Percentiles rank a stretch among this genome's conserved stretches.
Conservation (phyloP, 116 monocot species). For the Papilionanthe hybrid region DNA sequence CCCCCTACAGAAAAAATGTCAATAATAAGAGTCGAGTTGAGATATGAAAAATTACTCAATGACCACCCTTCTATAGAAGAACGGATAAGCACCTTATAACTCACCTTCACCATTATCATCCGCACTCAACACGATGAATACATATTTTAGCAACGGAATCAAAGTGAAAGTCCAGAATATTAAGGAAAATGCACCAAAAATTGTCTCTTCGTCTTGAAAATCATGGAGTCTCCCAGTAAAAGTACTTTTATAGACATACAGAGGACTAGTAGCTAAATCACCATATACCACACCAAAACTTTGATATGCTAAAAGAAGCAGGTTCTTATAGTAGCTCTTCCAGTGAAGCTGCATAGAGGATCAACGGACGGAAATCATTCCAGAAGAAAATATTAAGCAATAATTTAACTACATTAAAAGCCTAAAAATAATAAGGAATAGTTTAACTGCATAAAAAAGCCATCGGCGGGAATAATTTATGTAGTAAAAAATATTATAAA, state of each 20-base stretch:
- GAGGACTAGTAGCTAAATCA: constrained; percentile 32
- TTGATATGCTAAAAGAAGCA: constrained; percentile 34
- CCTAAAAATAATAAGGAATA: not conserved
- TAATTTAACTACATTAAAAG: constrained; percentile 5
- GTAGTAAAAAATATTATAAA: not conserved
- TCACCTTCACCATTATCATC: constrained; percentile 33
- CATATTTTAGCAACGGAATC: constrained; percentile 31
- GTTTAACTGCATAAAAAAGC: constrained; percentile 4
- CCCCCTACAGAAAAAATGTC: constrained; percentile 19
- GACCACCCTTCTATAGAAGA: not conserved
- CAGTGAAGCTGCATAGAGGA: constrained; percentile 11
- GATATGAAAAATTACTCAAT: not conserved
- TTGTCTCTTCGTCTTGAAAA: constrained; percentile 24
- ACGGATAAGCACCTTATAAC: not conserved
- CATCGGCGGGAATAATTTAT: not conserved
- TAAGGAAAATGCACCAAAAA: constrained; percentile 28
- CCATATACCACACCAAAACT: constrained; percentile 40
- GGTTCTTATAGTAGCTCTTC: constrained; percentile 18
- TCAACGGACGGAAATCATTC: not conserved
- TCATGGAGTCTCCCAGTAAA: constrained; percentile 19
- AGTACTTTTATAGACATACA: constrained; percentile 31
- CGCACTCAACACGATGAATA: constrained; percentile 20
- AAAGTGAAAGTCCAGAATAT: constrained; percentile 34
- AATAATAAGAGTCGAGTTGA: not conserved
- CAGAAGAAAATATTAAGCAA: not conserved